Conservation (phyloP, 2,329 filamentous ascomycete species). For the Alternaria postmessia region DNA sequence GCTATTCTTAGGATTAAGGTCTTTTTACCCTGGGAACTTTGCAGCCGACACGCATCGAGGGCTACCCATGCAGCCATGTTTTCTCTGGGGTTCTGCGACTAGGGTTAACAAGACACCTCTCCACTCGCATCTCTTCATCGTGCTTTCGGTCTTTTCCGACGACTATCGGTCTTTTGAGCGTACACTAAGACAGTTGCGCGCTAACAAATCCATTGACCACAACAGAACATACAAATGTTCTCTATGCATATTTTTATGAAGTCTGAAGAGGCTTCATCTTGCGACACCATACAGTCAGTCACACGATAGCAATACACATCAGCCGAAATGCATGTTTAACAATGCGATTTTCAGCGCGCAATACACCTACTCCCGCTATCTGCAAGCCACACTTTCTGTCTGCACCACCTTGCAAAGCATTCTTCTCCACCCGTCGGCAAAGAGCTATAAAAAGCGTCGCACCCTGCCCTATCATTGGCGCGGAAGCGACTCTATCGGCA, state of each 20-base stretch:
- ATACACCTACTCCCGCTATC: slow-evolving; percentile 17
- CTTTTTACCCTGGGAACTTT: slow-evolving; percentile 36
- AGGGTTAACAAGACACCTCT: slow-evolving; percentile 10
- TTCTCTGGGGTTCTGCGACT: slow-evolving; percentile 14
- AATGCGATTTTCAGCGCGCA: slow-evolving; percentile 10
- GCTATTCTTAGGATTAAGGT: slow-evolving; percentile 48
- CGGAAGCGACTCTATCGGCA: slow-evolving; percentile 19
- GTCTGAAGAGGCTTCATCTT: slow-evolving; percentile 6
- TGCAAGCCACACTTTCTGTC: slow-evolving; percentile 35
- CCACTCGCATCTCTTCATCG: not conserved
- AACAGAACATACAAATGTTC: not conserved
- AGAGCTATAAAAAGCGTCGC: slow-evolving; percentile 34
- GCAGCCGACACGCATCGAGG: slow-evolving; percentile 13
- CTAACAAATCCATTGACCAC: not conserved
- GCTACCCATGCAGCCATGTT: slow-evolving; percentile 3
- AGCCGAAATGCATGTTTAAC: slow-evolving; percentile 21
- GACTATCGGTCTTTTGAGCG: not conserved
- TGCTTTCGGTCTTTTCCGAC: slow-evolving; percentile 5
- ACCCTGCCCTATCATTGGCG: slow-evolving; percentile 29
- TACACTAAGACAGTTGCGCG: slow-evolving; percentile 1
- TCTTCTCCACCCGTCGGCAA: slow-evolving; percentile 18
- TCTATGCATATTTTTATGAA: slow-evolving; percentile 12
- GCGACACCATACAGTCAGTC: slow-evolving; percentile 3
- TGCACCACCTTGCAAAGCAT: slow-evolving; percentile 22
- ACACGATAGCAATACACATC: slow-evolving; percentile 4